Percentiles rank a stretch among this genome's conserved stretches.
Conservation (phyloP, 495 filamentous ascomycete species). For the Penicillium atrosanguineum region DNA sequence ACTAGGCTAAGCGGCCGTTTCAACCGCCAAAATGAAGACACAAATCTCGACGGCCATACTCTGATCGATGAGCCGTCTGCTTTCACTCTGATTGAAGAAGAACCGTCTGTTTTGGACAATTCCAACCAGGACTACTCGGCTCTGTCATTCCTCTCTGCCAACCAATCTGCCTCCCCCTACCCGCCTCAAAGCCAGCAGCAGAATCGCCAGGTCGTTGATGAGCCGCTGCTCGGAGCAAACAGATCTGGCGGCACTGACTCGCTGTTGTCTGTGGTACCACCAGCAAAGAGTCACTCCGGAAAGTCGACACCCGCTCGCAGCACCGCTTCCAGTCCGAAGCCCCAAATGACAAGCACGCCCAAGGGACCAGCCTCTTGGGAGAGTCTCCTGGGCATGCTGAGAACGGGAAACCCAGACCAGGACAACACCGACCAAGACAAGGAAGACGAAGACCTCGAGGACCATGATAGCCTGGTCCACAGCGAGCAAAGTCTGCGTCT, state of each 20-base stretch:
- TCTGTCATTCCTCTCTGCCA: constrained; percentile 21
- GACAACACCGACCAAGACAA: constrained; percentile 14
- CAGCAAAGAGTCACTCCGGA: neutral
- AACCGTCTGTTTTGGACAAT: constrained; percentile 1
- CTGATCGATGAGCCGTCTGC: constrained; percentile 18
- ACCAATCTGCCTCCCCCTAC: constrained; percentile 13
- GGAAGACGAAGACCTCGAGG: constrained; percentile 9
- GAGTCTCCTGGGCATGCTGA: constrained; percentile 2
- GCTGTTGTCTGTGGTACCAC: constrained; percentile 10
- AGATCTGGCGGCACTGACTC: constrained; percentile 12
- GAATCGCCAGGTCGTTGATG: constrained; percentile 21
- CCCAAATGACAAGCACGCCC: neutral
- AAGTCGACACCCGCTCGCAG: constrained; percentile 3
- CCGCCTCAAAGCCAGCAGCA: constrained; percentile 6
- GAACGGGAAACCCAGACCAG: constrained; percentile 18
- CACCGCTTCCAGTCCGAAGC: neutral
- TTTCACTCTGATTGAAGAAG: neutral
- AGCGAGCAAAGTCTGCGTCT: constrained; percentile 12
- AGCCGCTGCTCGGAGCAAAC: constrained; percentile 5
- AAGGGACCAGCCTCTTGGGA: constrained; percentile 3
- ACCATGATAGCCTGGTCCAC: constrained; percentile 12
- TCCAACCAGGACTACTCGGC: constrained; percentile 16
- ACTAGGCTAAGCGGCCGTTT: constrained; percentile 5
- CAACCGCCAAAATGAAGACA: constrained; percentile 3
- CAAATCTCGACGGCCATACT: constrained; percentile 24